Base-by-base conservation (phyloP, 495 filamentous ascomycete species). In the Talaromyces stipitatus region DNA sequence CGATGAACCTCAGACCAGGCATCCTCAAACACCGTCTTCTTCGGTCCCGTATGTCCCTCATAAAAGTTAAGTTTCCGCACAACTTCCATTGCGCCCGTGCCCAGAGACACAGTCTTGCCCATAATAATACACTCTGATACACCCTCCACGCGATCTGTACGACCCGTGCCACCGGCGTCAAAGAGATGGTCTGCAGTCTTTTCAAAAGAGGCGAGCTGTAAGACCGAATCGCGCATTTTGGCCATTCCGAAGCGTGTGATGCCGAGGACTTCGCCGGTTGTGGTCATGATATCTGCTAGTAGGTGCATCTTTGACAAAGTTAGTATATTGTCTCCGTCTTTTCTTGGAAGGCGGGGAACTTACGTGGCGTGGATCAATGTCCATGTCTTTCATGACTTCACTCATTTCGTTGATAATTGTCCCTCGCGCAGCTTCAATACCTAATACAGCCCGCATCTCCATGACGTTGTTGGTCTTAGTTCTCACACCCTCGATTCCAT, bases 161-260 rank as follows among this genome's bases (percentile, higher is more conserved):
- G 96, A 77, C 92, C 92, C 38, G 84, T 82, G 46, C 88, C 87
- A 52, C 92, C 95, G 20, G 94, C 94, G 50, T 97, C 94, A 62
- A 98, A 98, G 22, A 98, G 76, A 72, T 98, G 94, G 68, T 98
- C 94, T 0, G 94, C 91, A 24, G 94, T 98, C 79, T 97, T 97
- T 77, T 98, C 94, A 67, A 98, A 98, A 12, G 90, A 95, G 0
- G 94, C 94, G 1, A 97, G 85, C 70, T 97, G 95, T 48, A 98
- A 73, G 36, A 97, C 92, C 23, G 82, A 88, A 69, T 98, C 95
- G 53, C 94, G 80, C 92, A 96, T 98, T 79, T 98, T 98, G 50
- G 90, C 85, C 38, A 98, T 78, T 51, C 94, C 94, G 70, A 97
- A 97, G 23, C 94, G 86, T 8, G 94, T 98, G 66, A 98, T 98